Conservation (phyloP, 1,139 yeast genomes). For the Debaryomyces nepalensis region DNA sequence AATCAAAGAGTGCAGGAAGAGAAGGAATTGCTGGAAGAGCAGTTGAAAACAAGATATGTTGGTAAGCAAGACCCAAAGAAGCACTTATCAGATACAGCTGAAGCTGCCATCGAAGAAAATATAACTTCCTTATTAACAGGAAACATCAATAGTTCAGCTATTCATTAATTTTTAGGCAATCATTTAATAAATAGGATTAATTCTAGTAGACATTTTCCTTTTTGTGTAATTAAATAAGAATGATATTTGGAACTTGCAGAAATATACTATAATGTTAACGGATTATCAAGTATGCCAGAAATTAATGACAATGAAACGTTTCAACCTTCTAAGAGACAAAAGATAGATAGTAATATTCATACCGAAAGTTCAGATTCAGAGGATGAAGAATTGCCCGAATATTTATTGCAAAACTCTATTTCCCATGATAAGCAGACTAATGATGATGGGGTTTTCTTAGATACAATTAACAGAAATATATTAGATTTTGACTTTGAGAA, state of each 20-base stretch:
- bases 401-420: conserved; percentile 19
- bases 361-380: conserved; percentile 9
- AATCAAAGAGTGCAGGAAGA: conserved; percentile 93
- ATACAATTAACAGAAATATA: conserved; percentile 55
- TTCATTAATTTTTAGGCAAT: conserved; percentile 47
- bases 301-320: background rate
- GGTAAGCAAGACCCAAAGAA: conserved; percentile 99
- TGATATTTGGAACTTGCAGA: conserved; percentile 1
- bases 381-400: conserved; percentile 15
- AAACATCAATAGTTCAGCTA: conserved; percentile 84
- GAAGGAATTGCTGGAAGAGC: conserved; percentile 84
- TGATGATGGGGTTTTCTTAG: conserved; percentile 41
- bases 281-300: background rate
- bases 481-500: conserved; percentile 76
- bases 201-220: background rate
- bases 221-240: conserved; percentile 7
- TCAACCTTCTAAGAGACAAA: conserved; percentile 1
- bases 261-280: background rate
- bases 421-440: conserved; percentile 13
- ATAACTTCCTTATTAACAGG: conserved; percentile 86
- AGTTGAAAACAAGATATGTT: conserved; percentile 91
- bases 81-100: conserved; percentile 91
- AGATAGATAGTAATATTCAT: background rate
- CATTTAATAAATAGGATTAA: conserved; percentile 1
- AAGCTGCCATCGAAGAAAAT: conserved; percentile 83